Conservation (phyloP, 192 early-diverging fungal species). For the Linnemannia elongata region DNA sequence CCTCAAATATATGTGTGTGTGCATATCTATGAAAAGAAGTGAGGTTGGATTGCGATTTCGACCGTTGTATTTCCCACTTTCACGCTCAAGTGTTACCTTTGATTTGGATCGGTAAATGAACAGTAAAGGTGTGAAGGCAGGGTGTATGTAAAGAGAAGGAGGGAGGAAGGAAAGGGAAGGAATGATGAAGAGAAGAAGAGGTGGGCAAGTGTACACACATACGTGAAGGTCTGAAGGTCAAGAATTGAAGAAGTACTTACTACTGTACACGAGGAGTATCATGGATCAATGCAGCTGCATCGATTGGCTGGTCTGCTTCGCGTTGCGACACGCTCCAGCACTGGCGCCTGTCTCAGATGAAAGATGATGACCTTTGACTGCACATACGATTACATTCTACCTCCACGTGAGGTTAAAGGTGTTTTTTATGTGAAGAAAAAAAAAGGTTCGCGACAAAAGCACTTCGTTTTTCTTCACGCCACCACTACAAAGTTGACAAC, state of each 20-base stretch:
- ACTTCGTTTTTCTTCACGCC: not conserved
- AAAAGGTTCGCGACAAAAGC: not conserved
- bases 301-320: not conserved
- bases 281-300: not conserved
- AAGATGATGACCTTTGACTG: not conserved
- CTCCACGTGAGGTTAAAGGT: slow-evolving; percentile 1
- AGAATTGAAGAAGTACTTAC: slow-evolving; percentile 9
- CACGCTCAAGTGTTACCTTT: not conserved
- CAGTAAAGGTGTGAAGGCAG: not conserved
- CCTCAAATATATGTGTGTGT: not conserved
- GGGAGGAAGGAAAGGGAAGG: not conserved
- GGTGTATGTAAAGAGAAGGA: not conserved
- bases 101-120: not conserved
- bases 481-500: not conserved
- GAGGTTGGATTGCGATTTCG: too few species aligned
- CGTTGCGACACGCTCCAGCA: not conserved
- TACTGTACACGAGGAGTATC: not conserved
- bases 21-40: too few species aligned
- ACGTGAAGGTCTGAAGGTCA: not conserved
- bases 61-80: not conserved
- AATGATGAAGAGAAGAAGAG: slow-evolving; percentile 3
- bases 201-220: not conserved
- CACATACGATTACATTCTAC: not conserved
- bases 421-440: not conserved
- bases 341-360: not conserved